Evolutionary conservation across 257 asterid species (phyloP), one percentile per base, ranked within the genome.

Genomic region (Lycium barbarum): DNA sequence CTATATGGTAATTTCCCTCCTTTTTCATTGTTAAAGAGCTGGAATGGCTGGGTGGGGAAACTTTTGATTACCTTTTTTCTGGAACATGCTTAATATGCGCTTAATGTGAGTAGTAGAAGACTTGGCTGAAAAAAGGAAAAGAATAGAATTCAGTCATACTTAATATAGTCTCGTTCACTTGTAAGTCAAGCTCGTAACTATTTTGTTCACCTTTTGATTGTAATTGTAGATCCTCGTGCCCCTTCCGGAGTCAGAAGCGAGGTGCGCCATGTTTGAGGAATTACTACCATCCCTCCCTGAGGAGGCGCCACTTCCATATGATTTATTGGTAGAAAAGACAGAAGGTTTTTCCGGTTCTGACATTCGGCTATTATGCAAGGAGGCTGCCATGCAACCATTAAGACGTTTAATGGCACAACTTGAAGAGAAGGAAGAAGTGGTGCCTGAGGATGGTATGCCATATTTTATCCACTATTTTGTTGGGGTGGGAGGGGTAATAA

Each of bases 381-480:
- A 96, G 87, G 98, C 98, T 57, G 99, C 98, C 47, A 96, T 96
- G 99, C 98, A 95, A 86, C 99, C 98, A 62, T 88, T 96, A 65
- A 87, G 99, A 86, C 93, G 98, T 79, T 66, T 95, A 84, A 96
- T 96, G 98, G 84, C 90, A 38, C 58, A 62, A 85, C 98, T 96
- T 58, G 99, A 96, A 88, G 95, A 89, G 80, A 90, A 84, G 84
- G 90, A 87, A 86, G 94, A 91, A 70, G 74, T 84, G 53, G 93
- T 93, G 88, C 93, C 98, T 72, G 99, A 93, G 86, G 97, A 93
- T 61, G 98, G 99, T 95, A 95, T 45, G 92, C 70, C 66, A 65
- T 82, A 66, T 35, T 83, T 67, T 35, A 18, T 76, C 22, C 45
- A 49, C 45, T 76, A 76, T 14, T 13, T 76, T 76, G 81, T 76